A percentile compares a stretch with the other conserved stretches of the same genome.
These are phyloP conservation scores for Mycena polygramma DNA, from an alignment of 768 basidiomycete species.

Conservation along the genomic window DNA sequence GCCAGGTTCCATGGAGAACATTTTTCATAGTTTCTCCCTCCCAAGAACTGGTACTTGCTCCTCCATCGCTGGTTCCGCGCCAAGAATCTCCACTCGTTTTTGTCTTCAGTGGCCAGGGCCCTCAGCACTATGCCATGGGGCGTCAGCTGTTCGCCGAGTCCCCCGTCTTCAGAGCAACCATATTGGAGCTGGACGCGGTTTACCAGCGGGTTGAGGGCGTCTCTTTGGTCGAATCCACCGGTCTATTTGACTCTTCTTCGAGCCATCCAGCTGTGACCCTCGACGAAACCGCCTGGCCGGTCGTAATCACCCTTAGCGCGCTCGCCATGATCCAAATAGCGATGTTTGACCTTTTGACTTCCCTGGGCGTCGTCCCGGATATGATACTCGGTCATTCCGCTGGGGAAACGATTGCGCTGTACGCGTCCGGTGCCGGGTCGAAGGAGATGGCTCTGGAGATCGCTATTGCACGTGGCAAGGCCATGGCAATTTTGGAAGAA, in stretches of 20 bases:
- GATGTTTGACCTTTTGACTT: constrained; percentile 37
- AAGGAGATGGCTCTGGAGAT: constrained; percentile 47
- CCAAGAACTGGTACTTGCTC: constrained; percentile 1
- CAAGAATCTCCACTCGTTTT: constrained; percentile 42
- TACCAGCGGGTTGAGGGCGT: constrained; percentile 38
- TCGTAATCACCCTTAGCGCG: constrained; percentile 41
- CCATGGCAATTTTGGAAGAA: constrained; percentile 36
- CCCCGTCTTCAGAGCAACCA: constrained; percentile 43
- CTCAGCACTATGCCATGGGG: constrained; percentile 50
- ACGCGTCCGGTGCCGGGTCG: constrained; percentile 46
- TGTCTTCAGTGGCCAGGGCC: constrained; percentile 51
- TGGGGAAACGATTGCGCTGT: constrained; percentile 49
- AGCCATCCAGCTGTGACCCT: background rate
- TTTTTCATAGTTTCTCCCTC: constrained; percentile 13
- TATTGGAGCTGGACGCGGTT: constrained; percentile 44
- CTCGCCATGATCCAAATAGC: constrained; percentile 49
- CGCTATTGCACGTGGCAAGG: constrained; percentile 47
- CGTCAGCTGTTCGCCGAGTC: constrained; percentile 43
- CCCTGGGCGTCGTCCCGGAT: constrained; percentile 43
- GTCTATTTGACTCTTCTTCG: constrained; percentile 39
- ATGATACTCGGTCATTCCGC: constrained; percentile 50
- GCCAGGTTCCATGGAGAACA: constrained; percentile 38
- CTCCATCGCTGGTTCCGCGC: constrained; percentile 9
- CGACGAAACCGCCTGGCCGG: constrained; percentile 24
- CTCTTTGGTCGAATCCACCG: constrained; percentile 44